phyloP scores from a whole-genome alignment of 202 grass and related monocot species.

The Panicum hallii region DNA sequence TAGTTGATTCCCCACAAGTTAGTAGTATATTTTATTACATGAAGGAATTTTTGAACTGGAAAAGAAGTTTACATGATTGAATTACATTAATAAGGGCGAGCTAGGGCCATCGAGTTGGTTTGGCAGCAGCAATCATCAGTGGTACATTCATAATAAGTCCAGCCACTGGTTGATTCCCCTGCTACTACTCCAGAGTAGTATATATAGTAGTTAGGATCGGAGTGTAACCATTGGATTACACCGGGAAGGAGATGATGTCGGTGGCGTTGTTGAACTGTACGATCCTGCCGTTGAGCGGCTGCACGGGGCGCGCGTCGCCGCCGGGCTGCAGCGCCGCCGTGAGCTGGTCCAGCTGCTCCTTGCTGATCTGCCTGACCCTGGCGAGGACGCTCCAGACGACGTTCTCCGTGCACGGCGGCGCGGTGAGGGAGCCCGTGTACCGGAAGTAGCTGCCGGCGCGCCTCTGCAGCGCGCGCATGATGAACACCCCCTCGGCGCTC shows the following conservation, averaged over 20 bases:
- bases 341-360: conserved; percentile 54
- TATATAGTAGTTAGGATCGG: no score
- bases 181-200: no score
- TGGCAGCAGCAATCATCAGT: no score
- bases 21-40: no score
- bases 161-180: no score
- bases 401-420: conserved; percentile 74
- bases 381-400: conserved; percentile 73
- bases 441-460: conserved; percentile 62
- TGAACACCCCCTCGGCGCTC: conserved; percentile 13
- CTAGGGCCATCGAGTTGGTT: no score
- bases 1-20: no score
- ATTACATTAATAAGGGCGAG: no score
- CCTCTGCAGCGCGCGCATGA: conserved; percentile 39
- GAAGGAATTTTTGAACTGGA: no score
- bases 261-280: conserved; percentile 62
- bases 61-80: no score
- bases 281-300: conserved; percentile 57
- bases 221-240: not conserved
- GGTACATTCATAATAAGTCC: no score
- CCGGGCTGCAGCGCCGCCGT: conserved; percentile 21
- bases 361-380: conserved; percentile 58
- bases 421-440: conserved; percentile 69
- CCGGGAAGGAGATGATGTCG: conserved; percentile 43
- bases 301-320: conserved; percentile 44